Evolutionary conservation across 2,329 filamentous ascomycete species (phyloP).

Genomic region (Alternaria metachromatica): DNA sequence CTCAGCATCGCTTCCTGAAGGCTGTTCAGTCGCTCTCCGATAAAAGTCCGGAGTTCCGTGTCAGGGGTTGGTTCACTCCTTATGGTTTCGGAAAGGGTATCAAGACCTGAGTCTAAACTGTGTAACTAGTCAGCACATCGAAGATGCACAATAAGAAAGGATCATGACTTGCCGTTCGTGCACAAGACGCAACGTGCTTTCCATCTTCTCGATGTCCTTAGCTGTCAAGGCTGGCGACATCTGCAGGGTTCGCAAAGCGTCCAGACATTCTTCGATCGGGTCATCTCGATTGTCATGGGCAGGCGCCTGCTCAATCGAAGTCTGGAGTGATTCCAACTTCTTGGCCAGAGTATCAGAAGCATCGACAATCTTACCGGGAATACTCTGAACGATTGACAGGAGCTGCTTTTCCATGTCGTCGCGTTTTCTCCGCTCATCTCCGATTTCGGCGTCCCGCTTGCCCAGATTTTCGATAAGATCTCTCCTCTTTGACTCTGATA

Average conservation of each 20-base stretch:
- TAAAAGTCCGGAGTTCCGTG: slow-evolving; percentile 11
- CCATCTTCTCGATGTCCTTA: slow-evolving; percentile 29
- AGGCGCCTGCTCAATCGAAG: slow-evolving; percentile 9
- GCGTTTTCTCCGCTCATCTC: slow-evolving; percentile 31
- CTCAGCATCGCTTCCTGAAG: slow-evolving; percentile 27
- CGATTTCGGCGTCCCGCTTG: slow-evolving; percentile 13
- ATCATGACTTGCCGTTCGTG: slow-evolving; percentile 26
- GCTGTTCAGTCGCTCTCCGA: slow-evolving; percentile 22
- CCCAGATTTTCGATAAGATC: slow-evolving; percentile 19
- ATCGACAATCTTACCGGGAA: slow-evolving; percentile 23
- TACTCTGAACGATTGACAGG: slow-evolving; percentile 17
- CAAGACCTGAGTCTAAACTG: slow-evolving; percentile 30
- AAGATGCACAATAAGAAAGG: background rate
- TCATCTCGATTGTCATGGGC: background rate
- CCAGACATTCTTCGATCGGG: slow-evolving; percentile 25
- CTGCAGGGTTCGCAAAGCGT: slow-evolving; percentile 23
- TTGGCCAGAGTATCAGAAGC: slow-evolving; percentile 15
- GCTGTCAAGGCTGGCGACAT: slow-evolving; percentile 22
- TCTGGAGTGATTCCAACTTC: slow-evolving; percentile 21
- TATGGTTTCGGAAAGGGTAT: slow-evolving; percentile 8
- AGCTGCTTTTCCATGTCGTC: slow-evolving; percentile 30
- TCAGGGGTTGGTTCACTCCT: background rate
- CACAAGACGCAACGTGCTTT: slow-evolving; percentile 31
- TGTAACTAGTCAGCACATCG: slow-evolving; percentile 5
- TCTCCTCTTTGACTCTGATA: slow-evolving; percentile 20